Percentiles rank a stretch among this genome's conserved stretches.
Evolutionary conservation across 2,329 filamentous ascomycete genomes (phyloP).

Genomic region (Fusarium sp.): DNA sequence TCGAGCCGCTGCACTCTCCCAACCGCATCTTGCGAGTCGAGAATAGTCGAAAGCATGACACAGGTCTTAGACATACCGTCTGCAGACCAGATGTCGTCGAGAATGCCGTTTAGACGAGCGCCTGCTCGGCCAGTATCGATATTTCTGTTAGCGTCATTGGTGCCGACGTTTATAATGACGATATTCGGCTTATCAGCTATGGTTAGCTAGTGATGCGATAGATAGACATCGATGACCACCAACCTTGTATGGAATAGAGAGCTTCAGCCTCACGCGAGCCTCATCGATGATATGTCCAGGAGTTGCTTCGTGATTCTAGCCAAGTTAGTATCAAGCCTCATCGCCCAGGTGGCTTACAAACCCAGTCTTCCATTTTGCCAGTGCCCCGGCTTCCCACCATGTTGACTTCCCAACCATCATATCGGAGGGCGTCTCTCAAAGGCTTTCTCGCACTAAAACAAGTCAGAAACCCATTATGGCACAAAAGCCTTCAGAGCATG

Average conservation of each 20-base stretch:
- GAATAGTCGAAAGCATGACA: no score
- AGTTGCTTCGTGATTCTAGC: constrained; percentile 5
- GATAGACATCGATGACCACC: no score
- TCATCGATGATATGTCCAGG: not conserved
- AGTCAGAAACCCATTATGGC: not conserved
- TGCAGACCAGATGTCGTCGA: not conserved
- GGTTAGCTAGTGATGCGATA: no score
- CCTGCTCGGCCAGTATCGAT: not conserved
- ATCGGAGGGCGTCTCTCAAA: constrained; percentile 2
- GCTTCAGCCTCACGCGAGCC: not conserved
- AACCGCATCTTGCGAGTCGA: no score
- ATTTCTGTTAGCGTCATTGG: not conserved
- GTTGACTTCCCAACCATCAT: constrained; percentile 5
- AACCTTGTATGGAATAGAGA: not conserved
- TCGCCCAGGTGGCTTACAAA: not conserved
- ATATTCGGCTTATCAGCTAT: no score
- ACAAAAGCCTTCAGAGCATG: no score
- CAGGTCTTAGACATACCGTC: no score
- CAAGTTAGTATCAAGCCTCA: not conserved
- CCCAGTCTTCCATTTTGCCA: not conserved
- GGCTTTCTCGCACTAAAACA: not conserved
- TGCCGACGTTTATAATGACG: not conserved
- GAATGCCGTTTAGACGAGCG: not conserved
- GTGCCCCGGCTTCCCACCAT: constrained; percentile 3
- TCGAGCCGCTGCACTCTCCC: not conserved